These are phyloP conservation scores for Monosporascus sp. DNA, from an alignment of 2,329 filamentous ascomycete genomes.

Conservation along the genomic window DNA sequence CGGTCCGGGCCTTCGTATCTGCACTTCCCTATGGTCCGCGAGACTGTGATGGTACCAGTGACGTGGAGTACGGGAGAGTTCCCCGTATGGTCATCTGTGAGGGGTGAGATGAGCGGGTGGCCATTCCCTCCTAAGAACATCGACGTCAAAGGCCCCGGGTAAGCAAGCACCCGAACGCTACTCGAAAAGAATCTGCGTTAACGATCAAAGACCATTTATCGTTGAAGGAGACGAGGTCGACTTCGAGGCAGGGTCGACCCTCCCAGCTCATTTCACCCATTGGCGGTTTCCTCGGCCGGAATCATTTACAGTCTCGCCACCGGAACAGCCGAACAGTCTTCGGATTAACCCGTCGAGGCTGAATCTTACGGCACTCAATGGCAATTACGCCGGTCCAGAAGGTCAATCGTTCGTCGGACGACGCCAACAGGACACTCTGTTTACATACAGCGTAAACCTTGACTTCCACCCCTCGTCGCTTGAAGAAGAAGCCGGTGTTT, in stretches of 20 bases:
- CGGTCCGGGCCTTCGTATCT: conserved; percentile 32
- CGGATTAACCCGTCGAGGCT: conserved; percentile 41
- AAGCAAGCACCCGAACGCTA: conserved; percentile 14
- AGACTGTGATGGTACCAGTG: conserved; percentile 35
- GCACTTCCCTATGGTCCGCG: conserved; percentile 39
- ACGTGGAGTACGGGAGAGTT: conserved; percentile 30
- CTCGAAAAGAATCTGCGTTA: conserved; percentile 4
- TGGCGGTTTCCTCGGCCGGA: conserved; percentile 46
- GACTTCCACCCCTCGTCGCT: conserved; percentile 32
- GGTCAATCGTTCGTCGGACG: conserved; percentile 50
- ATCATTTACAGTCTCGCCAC: conserved; percentile 41
- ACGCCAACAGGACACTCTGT: conserved; percentile 50
- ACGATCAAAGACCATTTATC: conserved; percentile 33
- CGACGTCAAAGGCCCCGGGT: conserved; percentile 21
- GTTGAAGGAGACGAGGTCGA: conserved; percentile 37
- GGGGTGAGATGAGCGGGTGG: conserved; percentile 31
- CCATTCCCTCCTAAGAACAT: conserved; percentile 9
- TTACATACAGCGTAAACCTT: conserved; percentile 44
- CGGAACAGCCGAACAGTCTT: conserved; percentile 36
- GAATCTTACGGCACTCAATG: conserved; percentile 50
- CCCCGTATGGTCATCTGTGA: conserved; percentile 30
- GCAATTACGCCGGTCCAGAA: conserved; percentile 38
- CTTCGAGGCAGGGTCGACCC: conserved; percentile 36
- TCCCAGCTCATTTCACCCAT: conserved; percentile 51
- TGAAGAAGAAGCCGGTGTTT: conserved; percentile 47